Base-by-base conservation (phyloP, 306 rosid species). In the Arachis stenosperma region DNA sequence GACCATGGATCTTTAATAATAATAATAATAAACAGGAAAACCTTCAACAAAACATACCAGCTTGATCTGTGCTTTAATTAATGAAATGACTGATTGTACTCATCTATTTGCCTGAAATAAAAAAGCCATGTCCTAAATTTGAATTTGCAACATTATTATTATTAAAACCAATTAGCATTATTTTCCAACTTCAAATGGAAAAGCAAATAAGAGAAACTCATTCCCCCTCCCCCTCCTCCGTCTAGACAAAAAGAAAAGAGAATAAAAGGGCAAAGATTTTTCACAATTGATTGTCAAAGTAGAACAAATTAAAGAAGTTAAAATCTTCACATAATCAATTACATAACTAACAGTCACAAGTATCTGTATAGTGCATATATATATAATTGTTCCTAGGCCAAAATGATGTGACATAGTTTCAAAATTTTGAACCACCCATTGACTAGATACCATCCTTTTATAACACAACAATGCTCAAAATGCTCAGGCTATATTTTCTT, bases 41-140 rank as follows among this genome's bases (percentile, higher is more conserved):
- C 37, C 69, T 71, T 61, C 7, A 48, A 44, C 73, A 60, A 48
- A 44, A 65, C 78, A 17, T 89, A 94, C 99, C 92, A 94, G 83
- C 82, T 94, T 91, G 76, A 94, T 91, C 80, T 91, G 96, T 44
- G 99, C 88, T 74, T 94, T 94, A 30, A 94, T 91, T 27, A 95
- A 89, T 42, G 99, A 96, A 80, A 91, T 88, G 86, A 82, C 51
- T 60, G 84, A 17, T 95, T 91, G 66, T 80, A 91, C 74, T 89
- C 97, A 77, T 91, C 95, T 72, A 88, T 82, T 78, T 91, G 91
- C 88, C 99, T 91, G 86, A 85, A 79, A 30, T 61, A 39, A 58
- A 67, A 0, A 65, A 65, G 67, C 36, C 39, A 67, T 27, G 43
- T 67, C 63, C 68, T 69, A 62, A 59, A 74, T 75, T 67, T 8